Evolutionary conservation across 2,329 filamentous ascomycete genomes (phyloP).

Genomic region (Pseudogymnoascus sp.): DNA sequence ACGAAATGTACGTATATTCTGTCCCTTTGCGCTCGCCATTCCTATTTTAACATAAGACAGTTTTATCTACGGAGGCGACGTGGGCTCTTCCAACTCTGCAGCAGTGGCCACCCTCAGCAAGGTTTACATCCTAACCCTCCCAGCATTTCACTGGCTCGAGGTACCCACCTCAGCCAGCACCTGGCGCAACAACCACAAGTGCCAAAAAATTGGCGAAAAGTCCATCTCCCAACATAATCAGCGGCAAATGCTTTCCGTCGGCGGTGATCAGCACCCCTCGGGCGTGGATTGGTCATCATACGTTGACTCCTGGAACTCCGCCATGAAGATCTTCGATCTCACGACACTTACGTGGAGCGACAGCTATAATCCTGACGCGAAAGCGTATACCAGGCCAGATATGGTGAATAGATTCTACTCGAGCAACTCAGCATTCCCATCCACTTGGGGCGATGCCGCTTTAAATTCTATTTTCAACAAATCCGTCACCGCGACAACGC

Average conservation of each 20-base stretch:
- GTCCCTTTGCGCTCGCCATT: neutral
- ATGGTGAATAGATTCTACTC: constrained; percentile 15
- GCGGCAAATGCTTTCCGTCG: neutral
- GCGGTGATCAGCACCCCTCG: constrained; percentile 6
- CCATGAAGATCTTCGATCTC: neutral
- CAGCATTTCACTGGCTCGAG: neutral
- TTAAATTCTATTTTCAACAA: neutral
- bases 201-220: neutral
- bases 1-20: constrained; percentile 14
- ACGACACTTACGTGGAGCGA: neutral
- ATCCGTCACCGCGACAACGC: neutral
- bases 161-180: neutral
- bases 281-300: constrained; percentile 2
- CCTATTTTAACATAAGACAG: neutral
- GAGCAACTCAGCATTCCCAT: neutral
- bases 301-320: constrained; percentile 14
- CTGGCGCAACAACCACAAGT: neutral
- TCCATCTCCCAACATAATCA: neutral
- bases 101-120: constrained; percentile 9
- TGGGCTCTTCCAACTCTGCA: neutral
- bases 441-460: neutral
- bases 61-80: neutral
- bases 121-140: neutral
- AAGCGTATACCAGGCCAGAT: constrained; percentile 14
- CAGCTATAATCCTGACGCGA: constrained; percentile 7